phyloP scores from a whole-genome alignment of 257 asterid species.

The Petunia axillaris region DNA sequence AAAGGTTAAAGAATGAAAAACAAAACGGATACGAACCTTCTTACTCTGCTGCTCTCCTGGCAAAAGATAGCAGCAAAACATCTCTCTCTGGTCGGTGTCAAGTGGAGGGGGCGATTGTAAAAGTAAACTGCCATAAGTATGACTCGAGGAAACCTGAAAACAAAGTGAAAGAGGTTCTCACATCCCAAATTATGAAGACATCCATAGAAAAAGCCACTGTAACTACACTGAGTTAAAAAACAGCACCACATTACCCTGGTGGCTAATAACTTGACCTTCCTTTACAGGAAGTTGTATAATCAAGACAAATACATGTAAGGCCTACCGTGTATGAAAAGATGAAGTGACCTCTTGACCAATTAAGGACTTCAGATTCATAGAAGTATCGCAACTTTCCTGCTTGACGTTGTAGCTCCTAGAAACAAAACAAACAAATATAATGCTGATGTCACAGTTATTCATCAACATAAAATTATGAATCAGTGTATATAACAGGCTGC shows the following conservation, averaged over 20 bases:
- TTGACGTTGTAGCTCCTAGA: conserved; percentile 70
- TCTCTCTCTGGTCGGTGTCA: conserved; percentile 74
- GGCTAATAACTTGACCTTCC: conserved; percentile 9
- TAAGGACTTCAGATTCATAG: conserved; percentile 75
- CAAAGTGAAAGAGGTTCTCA: neutral
- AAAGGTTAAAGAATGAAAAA: neutral
- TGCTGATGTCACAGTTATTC: neutral
- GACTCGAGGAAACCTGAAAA: conserved; percentile 63
- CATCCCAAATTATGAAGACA: conserved; percentile 5
- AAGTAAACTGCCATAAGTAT: conserved; percentile 66
- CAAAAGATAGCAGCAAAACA: conserved; percentile 77
- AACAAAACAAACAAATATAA: neutral
- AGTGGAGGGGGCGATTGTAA: conserved; percentile 64
- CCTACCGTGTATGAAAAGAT: conserved; percentile 66
- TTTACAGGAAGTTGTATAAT: neutral
- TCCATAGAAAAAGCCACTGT: neutral
- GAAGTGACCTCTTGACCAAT: conserved; percentile 81
- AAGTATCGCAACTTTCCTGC: conserved; percentile 72
- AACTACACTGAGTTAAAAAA: neutral
- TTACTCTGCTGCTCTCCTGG: conserved; percentile 63
- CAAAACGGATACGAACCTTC: conserved; percentile 46
- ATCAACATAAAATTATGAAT: neutral
- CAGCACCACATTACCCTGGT: neutral
- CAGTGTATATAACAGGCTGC: conserved; percentile 27
- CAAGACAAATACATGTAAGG: conserved; percentile 21